A percentile compares a stretch with the other conserved stretches of the same genome.
Evolutionary conservation across 805 yeast genomes (phyloP).

Genomic region (Torulaspora quercuum): DNA sequence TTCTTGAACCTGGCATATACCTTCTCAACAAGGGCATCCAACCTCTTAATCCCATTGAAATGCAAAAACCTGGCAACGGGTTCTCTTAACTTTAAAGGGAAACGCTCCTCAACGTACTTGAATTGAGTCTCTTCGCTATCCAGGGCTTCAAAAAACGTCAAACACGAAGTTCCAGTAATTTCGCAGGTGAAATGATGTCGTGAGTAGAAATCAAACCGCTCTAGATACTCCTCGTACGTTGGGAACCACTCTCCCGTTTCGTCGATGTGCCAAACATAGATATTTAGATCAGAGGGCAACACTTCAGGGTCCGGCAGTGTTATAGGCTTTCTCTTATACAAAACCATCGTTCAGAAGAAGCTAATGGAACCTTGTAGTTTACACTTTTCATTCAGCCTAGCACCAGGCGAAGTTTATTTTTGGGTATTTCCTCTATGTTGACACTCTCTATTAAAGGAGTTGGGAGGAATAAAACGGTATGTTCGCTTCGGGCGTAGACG

Average conservation of each 20-base stretch:
- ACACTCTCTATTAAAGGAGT: no score
- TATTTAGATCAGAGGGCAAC: slow-evolving; percentile 51
- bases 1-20: slow-evolving; percentile 72
- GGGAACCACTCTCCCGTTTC: slow-evolving; percentile 88
- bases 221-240: slow-evolving; percentile 70
- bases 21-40: slow-evolving; percentile 84
- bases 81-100: slow-evolving; percentile 88
- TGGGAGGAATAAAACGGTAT: no score
- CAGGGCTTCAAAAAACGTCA: slow-evolving; percentile 86
- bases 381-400: no score
- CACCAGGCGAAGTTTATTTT: no score
- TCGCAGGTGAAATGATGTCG: slow-evolving; percentile 88
- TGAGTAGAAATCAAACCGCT: slow-evolving; percentile 66
- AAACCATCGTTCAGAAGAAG: slow-evolving; percentile 67
- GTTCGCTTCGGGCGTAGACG: no score
- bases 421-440: no score
- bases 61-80: slow-evolving; percentile 86
- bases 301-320: slow-evolving; percentile 53
- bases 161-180: slow-evolving; percentile 87
- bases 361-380: no score
- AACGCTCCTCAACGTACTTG: slow-evolving; percentile 65
- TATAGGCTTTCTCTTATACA: slow-evolving; percentile 72
- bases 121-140: slow-evolving; percentile 66
- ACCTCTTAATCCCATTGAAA: slow-evolving; percentile 73
- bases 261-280: slow-evolving; percentile 76